Evolutionary conservation across 1,284 basidiomycete species (phyloP), one percentile per base, ranked within the genome.

Genomic region (Phylloboletellus chloephorus): DNA sequence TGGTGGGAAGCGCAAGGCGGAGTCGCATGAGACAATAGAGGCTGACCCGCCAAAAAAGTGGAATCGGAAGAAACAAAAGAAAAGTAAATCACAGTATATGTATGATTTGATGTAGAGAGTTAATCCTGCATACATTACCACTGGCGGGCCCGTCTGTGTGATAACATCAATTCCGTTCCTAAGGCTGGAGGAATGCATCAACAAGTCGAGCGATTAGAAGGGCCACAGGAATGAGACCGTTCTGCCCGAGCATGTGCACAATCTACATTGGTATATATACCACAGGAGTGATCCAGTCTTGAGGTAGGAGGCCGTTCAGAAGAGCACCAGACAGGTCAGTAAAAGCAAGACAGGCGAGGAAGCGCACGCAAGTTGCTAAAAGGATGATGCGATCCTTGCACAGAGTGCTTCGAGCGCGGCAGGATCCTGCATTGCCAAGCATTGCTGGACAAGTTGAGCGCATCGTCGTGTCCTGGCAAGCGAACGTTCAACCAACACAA

Each of bases 41-140:
- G 52, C 54, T 8, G 57, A 55, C 51, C 47, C 49, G 5, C 48
- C 58, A 42, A 70, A 68, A 49, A 74, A 69, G 53, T 53, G 58
- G 36, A 77, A 73, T 57, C 69, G 69, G 49, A 82, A 78, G 66
- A 80, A 75, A 60, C 65, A 64, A 43, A 74, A 71, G 56, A 68
- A 67, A 56, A 53, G 56, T 52, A 58, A 61, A 57, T 33, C 50
- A 39, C 50, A 46, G 22, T 11, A 36, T 53, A 35, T 47, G 29
- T 53, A 35, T 47, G 29, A 30, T 29, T 35, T 1, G 15, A 31
- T 31, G 25, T 32, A 35, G 7, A 35, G 7, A 34, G 22, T 37
- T 21, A 16, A 40, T 46, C 21, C 25, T 13, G 22, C 7, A 6
- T 41, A 42, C 24, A 23, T n/a, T n/a, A n/a, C n/a, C n/a, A n/a